Evolutionary conservation across 2,329 filamentous ascomycete genomes (phyloP).

Genomic region (Talaromyces sp.): DNA sequence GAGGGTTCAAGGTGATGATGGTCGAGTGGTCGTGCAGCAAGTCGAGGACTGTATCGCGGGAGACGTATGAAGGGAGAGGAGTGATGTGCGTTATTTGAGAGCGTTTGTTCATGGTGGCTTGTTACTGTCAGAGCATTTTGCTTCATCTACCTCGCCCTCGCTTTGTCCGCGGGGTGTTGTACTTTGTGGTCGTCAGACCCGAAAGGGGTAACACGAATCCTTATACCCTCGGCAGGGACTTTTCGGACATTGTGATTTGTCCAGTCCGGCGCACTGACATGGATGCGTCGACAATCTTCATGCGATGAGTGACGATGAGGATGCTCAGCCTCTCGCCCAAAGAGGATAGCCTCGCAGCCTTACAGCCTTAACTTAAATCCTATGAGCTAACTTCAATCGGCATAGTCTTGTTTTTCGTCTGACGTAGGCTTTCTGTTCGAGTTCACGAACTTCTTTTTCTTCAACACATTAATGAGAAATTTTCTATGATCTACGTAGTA

Average conservation of each 20-base stretch:
- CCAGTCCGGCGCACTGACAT: background rate
- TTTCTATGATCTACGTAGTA: background rate
- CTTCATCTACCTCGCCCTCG: background rate
- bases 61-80: constrained; percentile 65
- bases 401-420: background rate
- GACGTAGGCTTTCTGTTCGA: background rate
- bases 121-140: constrained; percentile 2
- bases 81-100: constrained; percentile 73
- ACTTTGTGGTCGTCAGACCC: background rate
- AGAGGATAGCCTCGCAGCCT: background rate
- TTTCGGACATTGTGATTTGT: background rate
- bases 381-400: background rate
- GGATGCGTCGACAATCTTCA: background rate
- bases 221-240: background rate
- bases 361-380: background rate
- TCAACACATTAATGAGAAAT: background rate
- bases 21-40: constrained; percentile 72
- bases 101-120: constrained; percentile 41
- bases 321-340: background rate
- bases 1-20: constrained; percentile 83
- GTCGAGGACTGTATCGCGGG: constrained; percentile 63
- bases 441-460: background rate
- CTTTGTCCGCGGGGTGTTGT: background rate
- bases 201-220: background rate
- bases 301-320: background rate